phyloP scores from a whole-genome alignment of 257 asterid species.

The Handroanthus guayacan region DNA sequence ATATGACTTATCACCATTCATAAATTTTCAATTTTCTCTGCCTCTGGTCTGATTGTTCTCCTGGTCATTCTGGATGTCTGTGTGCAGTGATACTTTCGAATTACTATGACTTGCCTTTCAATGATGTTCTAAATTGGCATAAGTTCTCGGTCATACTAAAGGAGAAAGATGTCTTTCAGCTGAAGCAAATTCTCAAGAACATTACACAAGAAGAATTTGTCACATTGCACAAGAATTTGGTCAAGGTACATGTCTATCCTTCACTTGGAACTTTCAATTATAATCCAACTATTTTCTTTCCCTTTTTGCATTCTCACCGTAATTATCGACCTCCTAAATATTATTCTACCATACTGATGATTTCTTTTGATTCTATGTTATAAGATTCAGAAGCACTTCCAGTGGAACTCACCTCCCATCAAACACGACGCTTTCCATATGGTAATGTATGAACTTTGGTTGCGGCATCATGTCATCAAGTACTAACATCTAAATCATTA shows the following conservation, averaged over 20 bases:
- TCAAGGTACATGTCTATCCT: constrained; percentile 63
- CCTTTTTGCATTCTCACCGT: background rate
- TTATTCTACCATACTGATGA: background rate
- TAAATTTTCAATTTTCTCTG: constrained; percentile 16
- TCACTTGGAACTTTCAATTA: background rate
- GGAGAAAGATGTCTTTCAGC: constrained; percentile 92
- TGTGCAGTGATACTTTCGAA: constrained; percentile 92
- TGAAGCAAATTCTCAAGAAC: constrained; percentile 86
- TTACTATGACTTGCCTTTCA: constrained; percentile 96
- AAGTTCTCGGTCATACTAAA: constrained; percentile 77
- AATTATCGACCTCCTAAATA: background rate
- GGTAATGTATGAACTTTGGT: constrained; percentile 98
- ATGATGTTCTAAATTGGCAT: constrained; percentile 83
- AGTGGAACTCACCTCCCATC: constrained; percentile 89
- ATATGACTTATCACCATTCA: background rate
- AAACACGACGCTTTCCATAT: constrained; percentile 85
- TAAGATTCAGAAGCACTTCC: constrained; percentile 94
- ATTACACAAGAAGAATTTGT: constrained; percentile 78
- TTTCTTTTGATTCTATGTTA: constrained; percentile 18
- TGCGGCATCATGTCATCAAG: constrained; percentile 88
- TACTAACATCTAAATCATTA: constrained; percentile 51
- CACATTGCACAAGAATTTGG: constrained; percentile 81
- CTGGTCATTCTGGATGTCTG: constrained; percentile 30
- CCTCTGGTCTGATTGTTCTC: constrained; percentile 22
- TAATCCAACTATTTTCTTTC: background rate